Evolutionary conservation across 108 stramenopile genomes (phyloP).

Genomic region (Nitzschia sp.): DNA sequence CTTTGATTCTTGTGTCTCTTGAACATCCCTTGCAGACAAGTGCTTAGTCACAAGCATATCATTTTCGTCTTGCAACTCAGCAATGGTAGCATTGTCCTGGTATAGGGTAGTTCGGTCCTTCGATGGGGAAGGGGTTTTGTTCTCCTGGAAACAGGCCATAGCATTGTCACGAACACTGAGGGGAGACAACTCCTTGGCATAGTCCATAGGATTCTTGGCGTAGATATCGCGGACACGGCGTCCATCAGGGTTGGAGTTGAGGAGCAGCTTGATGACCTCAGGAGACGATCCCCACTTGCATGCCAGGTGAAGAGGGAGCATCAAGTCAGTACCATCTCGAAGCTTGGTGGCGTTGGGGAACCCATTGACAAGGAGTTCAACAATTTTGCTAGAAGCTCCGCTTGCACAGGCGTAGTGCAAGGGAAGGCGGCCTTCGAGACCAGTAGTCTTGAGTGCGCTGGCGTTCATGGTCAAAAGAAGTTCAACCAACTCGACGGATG

Average conservation of each 20-base stretch:
- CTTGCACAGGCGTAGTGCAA: constrained; percentile 75
- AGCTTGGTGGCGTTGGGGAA: constrained; percentile 60
- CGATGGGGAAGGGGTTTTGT: neutral
- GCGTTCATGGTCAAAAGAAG: constrained; percentile 44
- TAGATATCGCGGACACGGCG: constrained; percentile 52
- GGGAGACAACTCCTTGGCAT: constrained; percentile 23
- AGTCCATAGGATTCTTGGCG: constrained; percentile 38
- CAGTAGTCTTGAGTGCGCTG: constrained; percentile 45
- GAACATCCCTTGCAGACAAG: constrained; percentile 10
- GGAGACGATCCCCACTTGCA: constrained; percentile 72
- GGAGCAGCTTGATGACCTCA: constrained; percentile 46
- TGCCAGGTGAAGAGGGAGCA: constrained; percentile 69
- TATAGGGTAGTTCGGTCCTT: constrained; percentile 8
- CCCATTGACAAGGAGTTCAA: constrained; percentile 54
- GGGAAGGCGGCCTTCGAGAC: constrained; percentile 59
- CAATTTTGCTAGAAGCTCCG: constrained; percentile 55
- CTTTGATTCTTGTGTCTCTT: constrained; percentile 17
- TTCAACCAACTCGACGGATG: constrained; percentile 48
- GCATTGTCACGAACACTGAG: constrained; percentile 4
- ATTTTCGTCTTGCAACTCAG: constrained; percentile 28
- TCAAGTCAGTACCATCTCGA: constrained; percentile 47
- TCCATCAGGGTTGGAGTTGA: constrained; percentile 47
- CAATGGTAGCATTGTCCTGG: constrained; percentile 13
- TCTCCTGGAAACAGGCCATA: constrained; percentile 13
- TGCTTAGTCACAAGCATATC: constrained; percentile 20